These are phyloP conservation scores for Graphilbum ipis-grandicollis DNA, from an alignment of 2,329 filamentous ascomycete species.

Conservation along the genomic window DNA sequence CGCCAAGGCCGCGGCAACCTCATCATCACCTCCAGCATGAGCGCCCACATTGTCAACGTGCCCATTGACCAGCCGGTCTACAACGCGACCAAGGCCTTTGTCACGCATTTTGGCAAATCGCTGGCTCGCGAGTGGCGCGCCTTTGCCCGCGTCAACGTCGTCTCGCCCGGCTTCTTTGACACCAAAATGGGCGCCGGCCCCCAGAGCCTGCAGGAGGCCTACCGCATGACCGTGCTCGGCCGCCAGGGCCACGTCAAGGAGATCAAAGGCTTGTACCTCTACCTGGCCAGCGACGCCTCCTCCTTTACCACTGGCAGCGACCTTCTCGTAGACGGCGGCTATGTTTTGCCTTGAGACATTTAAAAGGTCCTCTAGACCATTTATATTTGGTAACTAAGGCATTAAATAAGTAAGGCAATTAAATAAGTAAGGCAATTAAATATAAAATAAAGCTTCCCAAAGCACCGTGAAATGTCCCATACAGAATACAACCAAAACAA, in stretches of 20 bases:
- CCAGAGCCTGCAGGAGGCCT: constrained; percentile 55
- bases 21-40: constrained; percentile 64
- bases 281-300: constrained; percentile 65
- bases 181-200: constrained; percentile 48
- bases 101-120: constrained; percentile 42
- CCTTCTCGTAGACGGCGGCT: constrained; percentile 59
- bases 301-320: constrained; percentile 64
- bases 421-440: too few relatives aligned
- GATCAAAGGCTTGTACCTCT: constrained; percentile 74
- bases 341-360: constrained; percentile 32
- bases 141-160: constrained; percentile 52
- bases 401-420: too few relatives aligned
- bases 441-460: too few relatives aligned
- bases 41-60: constrained; percentile 59
- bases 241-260: constrained; percentile 56
- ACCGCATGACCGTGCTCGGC: constrained; percentile 65
- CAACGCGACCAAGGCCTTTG: constrained; percentile 52
- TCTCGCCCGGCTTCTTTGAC: constrained; percentile 58
- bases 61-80: constrained; percentile 59
- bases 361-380: too few relatives aligned
- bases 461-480: too few relatives aligned
- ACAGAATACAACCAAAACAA: too few relatives aligned
- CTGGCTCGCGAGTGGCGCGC: constrained; percentile 63
- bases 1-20: constrained; percentile 51
- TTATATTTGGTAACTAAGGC: too few relatives aligned